Evolutionary conservation across 1,284 basidiomycete genomes (phyloP).

Genomic region (Golubevia sp.): DNA sequence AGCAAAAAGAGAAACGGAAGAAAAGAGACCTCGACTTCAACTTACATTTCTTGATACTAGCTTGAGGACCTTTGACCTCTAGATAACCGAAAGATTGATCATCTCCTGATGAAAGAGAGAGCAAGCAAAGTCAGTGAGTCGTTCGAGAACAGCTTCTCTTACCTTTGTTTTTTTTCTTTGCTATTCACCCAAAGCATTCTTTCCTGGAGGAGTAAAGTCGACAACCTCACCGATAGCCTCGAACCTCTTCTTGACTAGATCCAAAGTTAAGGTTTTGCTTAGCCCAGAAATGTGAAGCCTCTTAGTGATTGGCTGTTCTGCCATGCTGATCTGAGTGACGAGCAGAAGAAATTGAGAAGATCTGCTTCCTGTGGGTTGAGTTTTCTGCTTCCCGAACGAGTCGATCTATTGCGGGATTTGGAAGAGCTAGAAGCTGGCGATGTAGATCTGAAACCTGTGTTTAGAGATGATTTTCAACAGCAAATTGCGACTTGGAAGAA

Average conservation of each 20-base stretch:
- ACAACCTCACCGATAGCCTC: constrained; percentile 38
- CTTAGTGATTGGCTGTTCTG: constrained; percentile 8
- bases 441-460: too few species aligned
- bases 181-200: constrained; percentile 25
- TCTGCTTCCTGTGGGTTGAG: too few species aligned
- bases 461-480: too few species aligned
- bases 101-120: neutral
- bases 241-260: constrained; percentile 35
- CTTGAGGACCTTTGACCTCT: constrained; percentile 28
- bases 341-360: too few species aligned
- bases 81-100: constrained; percentile 35
- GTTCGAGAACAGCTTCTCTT: neutral
- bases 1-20: neutral
- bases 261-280: constrained; percentile 32
- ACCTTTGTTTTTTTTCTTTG: neutral
- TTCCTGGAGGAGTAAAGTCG: constrained; percentile 25
- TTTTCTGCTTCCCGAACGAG: too few species aligned
- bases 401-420: too few species aligned
- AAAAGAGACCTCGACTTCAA: too few species aligned
- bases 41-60: constrained; percentile 25
- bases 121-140: neutral
- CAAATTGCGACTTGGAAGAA: too few species aligned
- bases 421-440: too few species aligned
- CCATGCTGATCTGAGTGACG: too few species aligned
- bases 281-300: constrained; percentile 50